Conservation (phyloP, 192 early-diverging fungal species). For the Lobulomyces angularis region DNA sequence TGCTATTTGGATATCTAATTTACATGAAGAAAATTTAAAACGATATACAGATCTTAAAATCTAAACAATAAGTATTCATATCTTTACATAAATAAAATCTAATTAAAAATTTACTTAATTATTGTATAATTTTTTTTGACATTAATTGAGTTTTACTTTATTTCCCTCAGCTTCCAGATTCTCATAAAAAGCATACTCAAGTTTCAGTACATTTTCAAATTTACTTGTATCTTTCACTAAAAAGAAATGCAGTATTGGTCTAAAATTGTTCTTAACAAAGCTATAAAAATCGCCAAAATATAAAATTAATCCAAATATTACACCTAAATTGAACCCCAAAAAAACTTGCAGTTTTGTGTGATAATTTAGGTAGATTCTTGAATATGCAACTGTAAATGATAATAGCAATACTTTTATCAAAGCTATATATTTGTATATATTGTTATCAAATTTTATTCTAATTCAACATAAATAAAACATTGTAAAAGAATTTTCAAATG, state of each 20-base stretch:
- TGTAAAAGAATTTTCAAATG: conserved; percentile 6
- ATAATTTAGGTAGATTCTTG: conserved; percentile 60
- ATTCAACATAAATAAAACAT: conserved; percentile 4
- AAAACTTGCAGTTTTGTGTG: conserved; percentile 63
- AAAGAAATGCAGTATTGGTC: conserved; percentile 20
- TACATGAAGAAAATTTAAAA: too few relatives aligned
- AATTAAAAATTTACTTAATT: too few relatives aligned
- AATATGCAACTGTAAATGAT: conserved; percentile 32
- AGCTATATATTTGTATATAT: background rate
- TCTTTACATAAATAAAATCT: too few relatives aligned
- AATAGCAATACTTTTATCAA: conserved; percentile 9
- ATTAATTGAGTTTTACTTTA: too few relatives aligned
- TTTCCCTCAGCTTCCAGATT: conserved; percentile 1
- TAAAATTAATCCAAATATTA: conserved; percentile 42
- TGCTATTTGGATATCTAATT: too few relatives aligned
- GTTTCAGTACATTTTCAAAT: conserved; percentile 28
- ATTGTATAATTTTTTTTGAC: too few relatives aligned
- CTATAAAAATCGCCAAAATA: conserved; percentile 23
- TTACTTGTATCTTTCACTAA: conserved; percentile 33
- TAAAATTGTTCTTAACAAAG: conserved; percentile 24
- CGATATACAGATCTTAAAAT: too few relatives aligned
- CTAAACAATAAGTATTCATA: too few relatives aligned
- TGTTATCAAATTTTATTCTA: conserved; percentile 10
- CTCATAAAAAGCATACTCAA: conserved; percentile 40
- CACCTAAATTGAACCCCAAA: conserved; percentile 46